A percentile compares a stretch with the other conserved stretches of the same genome.
Conservation (phyloP, 331 rosid species). For the Prunus yedoensis region DNA sequence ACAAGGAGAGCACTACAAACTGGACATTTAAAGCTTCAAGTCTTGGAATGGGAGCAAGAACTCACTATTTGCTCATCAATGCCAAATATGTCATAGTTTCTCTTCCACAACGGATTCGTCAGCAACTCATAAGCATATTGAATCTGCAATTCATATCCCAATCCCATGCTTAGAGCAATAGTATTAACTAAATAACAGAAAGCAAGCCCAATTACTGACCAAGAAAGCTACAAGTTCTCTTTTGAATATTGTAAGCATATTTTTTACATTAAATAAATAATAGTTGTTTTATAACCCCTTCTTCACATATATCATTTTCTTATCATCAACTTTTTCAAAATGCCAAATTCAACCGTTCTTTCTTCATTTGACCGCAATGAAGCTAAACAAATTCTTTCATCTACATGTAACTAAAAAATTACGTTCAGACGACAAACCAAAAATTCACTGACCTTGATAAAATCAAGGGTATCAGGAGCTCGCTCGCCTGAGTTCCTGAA, state of each 20-base stretch:
- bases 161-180: neutral
- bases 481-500: slow-evolving; percentile 63
- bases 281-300: neutral
- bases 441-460: slow-evolving; percentile 59
- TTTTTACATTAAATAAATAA: neutral
- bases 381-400: neutral
- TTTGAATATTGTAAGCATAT: neutral
- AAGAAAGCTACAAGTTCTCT: neutral
- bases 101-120: slow-evolving; percentile 74
- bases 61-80: slow-evolving; percentile 83
- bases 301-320: neutral
- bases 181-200: slow-evolving; percentile 5
- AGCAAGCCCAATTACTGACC: neutral
- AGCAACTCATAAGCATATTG: slow-evolving; percentile 92
- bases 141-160: slow-evolving; percentile 46
- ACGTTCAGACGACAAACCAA: neutral
- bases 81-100: slow-evolving; percentile 76
- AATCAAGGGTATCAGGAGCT: slow-evolving; percentile 38
- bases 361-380: neutral
- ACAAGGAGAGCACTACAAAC: slow-evolving; percentile 12
- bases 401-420: neutral
- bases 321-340: too few species aligned
- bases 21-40: neutral
- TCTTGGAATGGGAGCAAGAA: slow-evolving; percentile 19
- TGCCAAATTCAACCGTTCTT: neutral